Evolutionary conservation across 495 filamentous ascomycete genomes (phyloP).

Genomic region (Penicillium roqueforti): DNA sequence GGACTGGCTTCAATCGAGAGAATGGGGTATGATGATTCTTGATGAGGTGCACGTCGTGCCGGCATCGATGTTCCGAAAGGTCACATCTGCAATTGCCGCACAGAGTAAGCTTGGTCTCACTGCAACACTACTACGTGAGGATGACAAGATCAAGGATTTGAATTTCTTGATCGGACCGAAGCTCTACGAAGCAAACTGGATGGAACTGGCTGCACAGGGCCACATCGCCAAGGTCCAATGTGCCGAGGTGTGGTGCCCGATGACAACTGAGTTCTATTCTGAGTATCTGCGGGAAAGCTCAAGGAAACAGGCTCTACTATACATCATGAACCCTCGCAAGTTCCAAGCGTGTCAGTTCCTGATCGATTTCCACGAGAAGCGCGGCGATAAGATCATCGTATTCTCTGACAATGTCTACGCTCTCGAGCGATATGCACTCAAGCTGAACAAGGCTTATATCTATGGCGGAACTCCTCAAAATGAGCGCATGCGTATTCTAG

Average conservation of each 20-base stretch:
- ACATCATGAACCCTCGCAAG: constrained; percentile 97
- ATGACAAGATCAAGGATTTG: constrained; percentile 95
- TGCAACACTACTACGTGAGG: constrained; percentile 89
- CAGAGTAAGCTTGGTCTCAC: constrained; percentile 97
- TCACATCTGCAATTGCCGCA: constrained; percentile 84
- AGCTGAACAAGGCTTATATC: constrained; percentile 86
- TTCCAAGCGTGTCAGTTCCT: constrained; percentile 96
- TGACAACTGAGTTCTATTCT: constrained; percentile 97
- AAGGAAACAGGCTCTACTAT: constrained; percentile 68
- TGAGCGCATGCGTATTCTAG: constrained; percentile 84
- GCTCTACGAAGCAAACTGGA: constrained; percentile 98
- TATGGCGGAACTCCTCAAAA: constrained; percentile 83
- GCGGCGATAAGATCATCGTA: constrained; percentile 98
- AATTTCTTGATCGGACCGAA: constrained; percentile 98
- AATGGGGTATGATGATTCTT: constrained; percentile 97
- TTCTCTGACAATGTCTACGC: constrained; percentile 99
- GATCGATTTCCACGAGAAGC: constrained; percentile 94
- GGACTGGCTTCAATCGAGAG: constrained; percentile 84
- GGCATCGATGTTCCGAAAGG: constrained; percentile 89
- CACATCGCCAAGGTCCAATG: constrained; percentile 98
- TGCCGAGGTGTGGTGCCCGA: constrained; percentile 98
- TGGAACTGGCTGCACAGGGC: constrained; percentile 94
- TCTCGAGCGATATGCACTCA: constrained; percentile 76
- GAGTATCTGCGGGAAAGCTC: constrained; percentile 79
- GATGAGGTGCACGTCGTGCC: constrained; percentile 99